Evolutionary conservation across 306 rosid genomes (phyloP).

Genomic region (Vachellia collinsii): DNA sequence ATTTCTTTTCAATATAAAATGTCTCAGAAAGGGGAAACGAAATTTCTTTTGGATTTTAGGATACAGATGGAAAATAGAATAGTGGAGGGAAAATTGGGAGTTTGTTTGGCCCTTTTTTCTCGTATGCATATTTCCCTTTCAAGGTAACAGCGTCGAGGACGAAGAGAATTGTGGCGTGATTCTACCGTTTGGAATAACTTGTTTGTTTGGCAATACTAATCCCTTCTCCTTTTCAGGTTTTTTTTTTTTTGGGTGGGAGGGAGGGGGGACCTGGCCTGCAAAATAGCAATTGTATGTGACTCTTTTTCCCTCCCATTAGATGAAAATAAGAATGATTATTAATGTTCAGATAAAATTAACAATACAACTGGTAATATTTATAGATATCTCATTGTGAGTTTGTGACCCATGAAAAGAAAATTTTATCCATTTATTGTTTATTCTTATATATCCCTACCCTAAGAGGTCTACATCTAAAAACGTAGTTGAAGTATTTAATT

Average conservation of each 20-base stretch:
- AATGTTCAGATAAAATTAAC: neutral
- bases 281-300: too few relatives aligned
- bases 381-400: too few relatives aligned
- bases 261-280: too few relatives aligned
- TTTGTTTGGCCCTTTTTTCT: neutral
- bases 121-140: neutral
- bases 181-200: neutral
- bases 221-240: neutral
- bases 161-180: neutral
- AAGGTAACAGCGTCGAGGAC: neutral
- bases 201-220: neutral
- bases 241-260: too few relatives aligned
- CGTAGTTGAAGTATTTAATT: too few relatives aligned
- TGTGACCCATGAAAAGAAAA: too few relatives aligned
- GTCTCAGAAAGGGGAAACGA: constrained; percentile 31
- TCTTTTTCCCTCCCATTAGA: neutral
- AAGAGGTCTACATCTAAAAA: too few relatives aligned
- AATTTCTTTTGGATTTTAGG: constrained; percentile 36
- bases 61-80: constrained; percentile 7
- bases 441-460: too few relatives aligned
- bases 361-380: neutral
- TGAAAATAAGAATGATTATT: neutral
- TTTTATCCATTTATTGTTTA: neutral
- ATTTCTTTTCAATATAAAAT: constrained; percentile 36
- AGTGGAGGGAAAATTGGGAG: neutral